Evolutionary conservation across 2,329 filamentous ascomycete species (phyloP).

Genomic region (Neonectria coccinea): DNA sequence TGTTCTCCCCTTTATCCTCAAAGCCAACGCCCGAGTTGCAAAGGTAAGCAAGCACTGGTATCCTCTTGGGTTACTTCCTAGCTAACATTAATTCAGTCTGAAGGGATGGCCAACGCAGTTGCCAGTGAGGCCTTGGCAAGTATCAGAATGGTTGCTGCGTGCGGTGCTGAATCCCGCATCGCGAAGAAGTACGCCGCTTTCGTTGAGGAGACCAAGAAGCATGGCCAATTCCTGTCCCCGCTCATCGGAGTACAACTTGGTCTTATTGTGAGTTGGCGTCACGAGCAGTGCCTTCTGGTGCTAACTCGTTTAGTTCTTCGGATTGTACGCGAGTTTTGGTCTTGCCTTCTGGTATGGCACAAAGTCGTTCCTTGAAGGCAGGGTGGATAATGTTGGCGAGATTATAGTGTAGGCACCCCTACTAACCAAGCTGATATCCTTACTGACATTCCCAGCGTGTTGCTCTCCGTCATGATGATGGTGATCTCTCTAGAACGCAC

Average conservation of each 20-base stretch:
- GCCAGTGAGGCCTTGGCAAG: conserved; percentile 71
- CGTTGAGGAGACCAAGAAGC: conserved; percentile 64
- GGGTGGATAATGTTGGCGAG: conserved; percentile 62
- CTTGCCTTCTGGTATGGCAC: conserved; percentile 74
- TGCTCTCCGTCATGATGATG: conserved; percentile 70
- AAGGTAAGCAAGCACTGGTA: conserved; percentile 45
- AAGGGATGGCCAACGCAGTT: conserved; percentile 68
- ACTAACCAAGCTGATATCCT: no score
- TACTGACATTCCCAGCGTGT: conserved; percentile 50
- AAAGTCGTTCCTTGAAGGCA: conserved; percentile 60
- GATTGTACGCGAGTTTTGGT: conserved; percentile 64
- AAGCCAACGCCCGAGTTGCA: conserved; percentile 59
- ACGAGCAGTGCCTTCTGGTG: background rate
- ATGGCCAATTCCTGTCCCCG: conserved; percentile 63
- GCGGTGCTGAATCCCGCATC: conserved; percentile 69
- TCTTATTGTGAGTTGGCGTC: conserved; percentile 53
- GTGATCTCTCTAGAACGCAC: conserved; percentile 68
- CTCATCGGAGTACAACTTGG: conserved; percentile 65
- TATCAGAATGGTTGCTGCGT: conserved; percentile 72
- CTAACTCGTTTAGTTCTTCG: conserved; percentile 60
- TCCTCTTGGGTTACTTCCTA: background rate
- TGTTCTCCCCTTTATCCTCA: conserved; percentile 67
- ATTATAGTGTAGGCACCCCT: conserved; percentile 63
- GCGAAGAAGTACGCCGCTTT: conserved; percentile 65
- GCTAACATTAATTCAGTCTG: conserved; percentile 51